Conservation (phyloP, 73 alveolate genomes). For the Urostyla sp. region DNA sequence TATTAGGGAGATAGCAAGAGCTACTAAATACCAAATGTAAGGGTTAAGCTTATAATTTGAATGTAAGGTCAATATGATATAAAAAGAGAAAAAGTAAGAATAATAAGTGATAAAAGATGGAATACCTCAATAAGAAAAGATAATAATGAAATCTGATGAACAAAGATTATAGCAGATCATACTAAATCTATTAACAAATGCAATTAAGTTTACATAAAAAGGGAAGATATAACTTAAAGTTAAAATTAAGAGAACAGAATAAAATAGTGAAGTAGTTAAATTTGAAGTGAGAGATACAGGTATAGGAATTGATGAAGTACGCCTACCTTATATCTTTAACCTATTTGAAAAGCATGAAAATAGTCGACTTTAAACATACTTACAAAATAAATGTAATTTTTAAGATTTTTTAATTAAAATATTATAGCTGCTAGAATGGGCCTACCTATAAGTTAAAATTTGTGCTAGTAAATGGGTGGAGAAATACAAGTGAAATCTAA, state of each 20-base stretch:
- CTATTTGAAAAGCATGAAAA: constrained; percentile 40
- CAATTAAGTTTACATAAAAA: constrained; percentile 28
- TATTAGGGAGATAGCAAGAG: constrained; percentile 8
- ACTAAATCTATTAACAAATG: constrained; percentile 13
- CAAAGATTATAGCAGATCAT: constrained; percentile 26
- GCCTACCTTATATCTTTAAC: constrained; percentile 29
- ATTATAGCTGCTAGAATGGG: constrained; percentile 50
- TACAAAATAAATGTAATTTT: constrained; percentile 1
- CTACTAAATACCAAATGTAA: neutral
- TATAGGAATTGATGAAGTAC: constrained; percentile 19
- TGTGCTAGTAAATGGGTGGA: constrained; percentile 48
- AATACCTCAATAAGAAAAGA: neutral
- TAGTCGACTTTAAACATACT: neutral
- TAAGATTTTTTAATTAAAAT: too few relatives aligned
- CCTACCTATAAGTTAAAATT: constrained; percentile 36
- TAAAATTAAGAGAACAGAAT: neutral
- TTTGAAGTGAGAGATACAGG: constrained; percentile 44
- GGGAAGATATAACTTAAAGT: constrained; percentile 17
- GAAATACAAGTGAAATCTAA: constrained; percentile 19
- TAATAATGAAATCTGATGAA: constrained; percentile 13
- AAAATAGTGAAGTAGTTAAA: neutral
- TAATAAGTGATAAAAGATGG: too few relatives aligned
- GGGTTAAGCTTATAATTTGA: neutral
- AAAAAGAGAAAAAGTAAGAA: too few relatives aligned
- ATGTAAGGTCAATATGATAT: too few relatives aligned